phyloP scores from a whole-genome alignment of 352 stramenopile species.

The Peronospora belbahrii region DNA sequence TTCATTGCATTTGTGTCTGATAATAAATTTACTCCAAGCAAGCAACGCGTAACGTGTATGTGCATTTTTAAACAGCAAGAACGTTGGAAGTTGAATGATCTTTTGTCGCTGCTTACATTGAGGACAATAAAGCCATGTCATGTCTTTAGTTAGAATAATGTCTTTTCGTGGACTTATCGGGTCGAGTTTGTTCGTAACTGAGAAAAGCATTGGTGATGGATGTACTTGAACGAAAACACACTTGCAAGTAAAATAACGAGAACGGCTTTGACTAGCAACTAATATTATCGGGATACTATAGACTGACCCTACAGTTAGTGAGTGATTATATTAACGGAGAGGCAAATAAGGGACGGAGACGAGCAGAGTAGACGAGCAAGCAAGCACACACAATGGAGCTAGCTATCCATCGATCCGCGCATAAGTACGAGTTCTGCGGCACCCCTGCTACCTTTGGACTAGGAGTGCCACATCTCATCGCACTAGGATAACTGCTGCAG shows the following conservation, averaged over 20 bases:
- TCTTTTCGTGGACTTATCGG: no score
- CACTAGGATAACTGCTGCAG: constrained; percentile 13
- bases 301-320: constrained; percentile 24
- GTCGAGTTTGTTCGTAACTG: no score
- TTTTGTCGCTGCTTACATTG: no score
- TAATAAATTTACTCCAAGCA: no score
- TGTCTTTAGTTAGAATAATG: no score
- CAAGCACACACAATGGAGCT: no score
- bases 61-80: no score
- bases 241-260: constrained; percentile 8
- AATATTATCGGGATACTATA: constrained; percentile 29
- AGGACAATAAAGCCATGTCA: no score
- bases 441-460: constrained; percentile 32
- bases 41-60: no score
- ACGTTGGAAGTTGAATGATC: no score
- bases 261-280: constrained; percentile 23
- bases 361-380: constrained; percentile 4
- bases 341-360: constrained; percentile 6
- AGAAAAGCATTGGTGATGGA: no score
- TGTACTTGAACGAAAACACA: constrained; percentile 17
- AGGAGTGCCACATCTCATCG: constrained; percentile 12
- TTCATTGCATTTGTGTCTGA: no score
- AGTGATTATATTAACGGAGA: constrained; percentile 33
- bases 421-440: constrained; percentile 8
- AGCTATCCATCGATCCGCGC: constrained; percentile 21